Percentiles rank a stretch among this genome's conserved stretches.
These are phyloP conservation scores for Aspergillus sp. DNA, from an alignment of 2,329 filamentous ascomycete genomes.

Conservation along the genomic window DNA sequence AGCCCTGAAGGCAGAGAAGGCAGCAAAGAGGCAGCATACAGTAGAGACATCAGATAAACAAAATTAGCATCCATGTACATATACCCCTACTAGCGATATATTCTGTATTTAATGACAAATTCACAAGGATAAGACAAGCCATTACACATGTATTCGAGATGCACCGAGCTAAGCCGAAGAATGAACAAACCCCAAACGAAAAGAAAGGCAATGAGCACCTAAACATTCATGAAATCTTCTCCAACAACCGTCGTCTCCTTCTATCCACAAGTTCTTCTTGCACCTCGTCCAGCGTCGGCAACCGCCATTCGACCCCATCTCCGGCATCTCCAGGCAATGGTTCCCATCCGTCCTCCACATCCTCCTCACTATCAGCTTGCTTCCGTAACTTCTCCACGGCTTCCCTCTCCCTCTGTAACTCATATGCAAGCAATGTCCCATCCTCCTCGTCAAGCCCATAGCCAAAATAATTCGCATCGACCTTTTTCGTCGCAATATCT, in stretches of 20 bases:
- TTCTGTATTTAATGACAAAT: constrained; percentile 22
- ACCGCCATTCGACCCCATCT: constrained; percentile 76
- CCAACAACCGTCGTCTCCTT: constrained; percentile 76
- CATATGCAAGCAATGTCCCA: constrained; percentile 74
- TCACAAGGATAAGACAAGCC: constrained; percentile 7
- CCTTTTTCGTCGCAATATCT: constrained; percentile 58
- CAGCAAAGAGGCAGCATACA: constrained; percentile 25
- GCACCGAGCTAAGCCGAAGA: constrained; percentile 11
- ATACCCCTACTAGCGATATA: constrained; percentile 2
- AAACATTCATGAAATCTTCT: constrained; percentile 64
- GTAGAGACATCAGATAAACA: constrained; percentile 21
- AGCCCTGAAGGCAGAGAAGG: constrained; percentile 41
- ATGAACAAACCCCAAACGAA: constrained; percentile 6
- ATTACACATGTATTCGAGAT: constrained; percentile 6
- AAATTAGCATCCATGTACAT: constrained; percentile 13
- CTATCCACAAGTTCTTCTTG: constrained; percentile 89
- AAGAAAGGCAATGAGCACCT: constrained; percentile 9
- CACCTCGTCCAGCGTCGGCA: constrained; percentile 89
- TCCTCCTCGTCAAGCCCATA: constrained; percentile 93
- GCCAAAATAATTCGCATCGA: constrained; percentile 94
- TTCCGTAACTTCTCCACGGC: constrained; percentile 69
- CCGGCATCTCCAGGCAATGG: constrained; percentile 82
- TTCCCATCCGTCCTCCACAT: constrained; percentile 72
- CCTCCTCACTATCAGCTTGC: constrained; percentile 53
- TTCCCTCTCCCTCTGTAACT: constrained; percentile 79